Evolutionary conservation across 176 grass and related monocot genomes (phyloP).

Genomic region (Carex littledalei): DNA sequence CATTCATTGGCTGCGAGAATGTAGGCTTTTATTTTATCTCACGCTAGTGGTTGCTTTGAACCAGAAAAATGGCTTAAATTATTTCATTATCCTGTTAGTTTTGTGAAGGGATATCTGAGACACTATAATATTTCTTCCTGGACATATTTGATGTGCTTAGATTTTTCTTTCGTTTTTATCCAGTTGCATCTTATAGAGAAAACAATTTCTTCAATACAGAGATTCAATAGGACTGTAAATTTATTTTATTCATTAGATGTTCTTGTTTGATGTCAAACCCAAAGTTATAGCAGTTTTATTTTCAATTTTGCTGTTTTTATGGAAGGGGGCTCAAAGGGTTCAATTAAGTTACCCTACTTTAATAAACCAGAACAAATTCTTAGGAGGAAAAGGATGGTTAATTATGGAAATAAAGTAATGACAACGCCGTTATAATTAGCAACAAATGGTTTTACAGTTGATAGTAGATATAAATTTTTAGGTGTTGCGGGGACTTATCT

Average conservation of each 20-base stretch:
- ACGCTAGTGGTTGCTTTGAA: not conserved
- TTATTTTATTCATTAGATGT: not conserved
- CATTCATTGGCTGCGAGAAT: not conserved
- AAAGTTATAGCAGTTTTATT: not conserved
- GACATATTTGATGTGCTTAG: not conserved
- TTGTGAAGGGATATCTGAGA: not conserved
- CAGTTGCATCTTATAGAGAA: not conserved
- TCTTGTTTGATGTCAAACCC: not conserved
- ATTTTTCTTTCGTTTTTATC: not conserved
- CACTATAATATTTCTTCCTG: not conserved
- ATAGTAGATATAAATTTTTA: not conserved
- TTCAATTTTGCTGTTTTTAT: not conserved
- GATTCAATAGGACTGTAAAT: not conserved
- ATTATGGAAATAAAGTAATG: not conserved
- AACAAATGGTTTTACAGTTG: not conserved
- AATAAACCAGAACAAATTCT: not conserved
- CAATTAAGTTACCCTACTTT: not conserved
- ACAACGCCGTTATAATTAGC: not conserved
- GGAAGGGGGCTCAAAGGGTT: not conserved
- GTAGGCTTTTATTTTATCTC: not conserved
- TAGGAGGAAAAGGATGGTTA: not conserved
- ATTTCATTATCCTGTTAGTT: not conserved
- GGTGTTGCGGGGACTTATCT: not conserved
- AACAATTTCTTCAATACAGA: not conserved
- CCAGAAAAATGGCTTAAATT: not conserved